These are phyloP conservation scores for Plasmodium sp. DNA, from an alignment of 169 alveolate genomes.

Conservation along the genomic window DNA sequence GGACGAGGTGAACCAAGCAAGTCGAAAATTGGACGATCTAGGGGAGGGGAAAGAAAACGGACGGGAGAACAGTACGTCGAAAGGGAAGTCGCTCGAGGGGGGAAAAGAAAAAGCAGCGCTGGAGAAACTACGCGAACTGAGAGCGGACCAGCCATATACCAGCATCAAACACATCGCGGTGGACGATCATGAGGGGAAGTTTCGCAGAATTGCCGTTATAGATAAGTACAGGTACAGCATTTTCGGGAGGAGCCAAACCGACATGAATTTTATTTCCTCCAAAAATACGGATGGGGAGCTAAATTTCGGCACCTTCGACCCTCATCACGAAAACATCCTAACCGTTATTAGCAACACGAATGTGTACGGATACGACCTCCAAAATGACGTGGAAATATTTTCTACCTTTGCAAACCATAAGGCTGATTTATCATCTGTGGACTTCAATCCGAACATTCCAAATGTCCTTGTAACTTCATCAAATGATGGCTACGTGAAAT, in stretches of 20 bases:
- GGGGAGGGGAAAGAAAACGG: neutral
- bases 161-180: slow-evolving; percentile 40
- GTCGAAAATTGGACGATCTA: neutral
- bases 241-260: slow-evolving; percentile 17
- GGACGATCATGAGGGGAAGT: slow-evolving; percentile 24
- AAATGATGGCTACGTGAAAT: slow-evolving; percentile 86
- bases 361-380: slow-evolving; percentile 67
- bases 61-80: neutral
- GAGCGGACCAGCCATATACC: neutral
- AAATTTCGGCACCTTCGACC: slow-evolving; percentile 51
- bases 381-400: slow-evolving; percentile 42
- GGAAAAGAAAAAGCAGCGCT: slow-evolving; percentile 4
- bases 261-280: slow-evolving; percentile 34
- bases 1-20: neutral
- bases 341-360: slow-evolving; percentile 48
- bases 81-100: neutral
- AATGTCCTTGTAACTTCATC: slow-evolving; percentile 90
- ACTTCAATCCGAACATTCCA: slow-evolving; percentile 92
- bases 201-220: slow-evolving; percentile 41
- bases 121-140: slow-evolving; percentile 20
- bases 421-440: slow-evolving; percentile 80
- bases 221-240: slow-evolving; percentile 37
- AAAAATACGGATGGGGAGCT: slow-evolving; percentile 17
- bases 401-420: slow-evolving; percentile 76
- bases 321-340: slow-evolving; percentile 64